These are phyloP conservation scores for Microbotryum saponariae DNA, from an alignment of 1,284 basidiomycete species.

Conservation along the genomic window DNA sequence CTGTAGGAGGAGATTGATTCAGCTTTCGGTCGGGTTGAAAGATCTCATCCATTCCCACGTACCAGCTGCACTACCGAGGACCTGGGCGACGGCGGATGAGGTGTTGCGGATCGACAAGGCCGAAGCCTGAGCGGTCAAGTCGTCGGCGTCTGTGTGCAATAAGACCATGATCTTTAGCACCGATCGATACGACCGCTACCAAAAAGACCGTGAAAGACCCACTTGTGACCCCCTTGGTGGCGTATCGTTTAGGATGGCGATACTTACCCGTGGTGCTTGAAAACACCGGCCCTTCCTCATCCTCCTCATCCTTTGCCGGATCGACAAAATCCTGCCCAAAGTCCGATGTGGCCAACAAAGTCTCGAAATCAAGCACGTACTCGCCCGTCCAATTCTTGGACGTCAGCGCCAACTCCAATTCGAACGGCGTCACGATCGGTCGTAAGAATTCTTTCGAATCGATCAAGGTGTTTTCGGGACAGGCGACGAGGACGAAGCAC, in stretches of 20 bases:
- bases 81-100: slow-evolving; percentile 29
- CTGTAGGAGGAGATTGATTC: slow-evolving; percentile 1
- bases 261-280: slow-evolving; percentile 83
- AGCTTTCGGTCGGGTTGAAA: not conserved
- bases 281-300: slow-evolving; percentile 54
- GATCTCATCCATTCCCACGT: not conserved
- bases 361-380: slow-evolving; percentile 73
- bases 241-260: slow-evolving; percentile 64
- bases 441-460: slow-evolving; percentile 81
- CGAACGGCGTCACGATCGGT: slow-evolving; percentile 91
- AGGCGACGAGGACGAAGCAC: slow-evolving; percentile 90
- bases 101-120: slow-evolving; percentile 26
- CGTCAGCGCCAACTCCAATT: slow-evolving; percentile 70
- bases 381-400: slow-evolving; percentile 59
- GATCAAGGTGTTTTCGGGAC: slow-evolving; percentile 84
- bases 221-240: slow-evolving; percentile 20
- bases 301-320: slow-evolving; percentile 45
- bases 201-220: slow-evolving; percentile 21
- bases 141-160: slow-evolving; percentile 18
- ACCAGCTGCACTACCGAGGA: slow-evolving; percentile 40
- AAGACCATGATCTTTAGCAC: not conserved
- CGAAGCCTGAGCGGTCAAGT: slow-evolving; percentile 22
- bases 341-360: slow-evolving; percentile 48
- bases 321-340: slow-evolving; percentile 40
- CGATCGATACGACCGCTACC: not conserved